Evolutionary conservation across 2,329 filamentous ascomycete species (phyloP).

Genomic region (Lecanoromycetidae sp.): DNA sequence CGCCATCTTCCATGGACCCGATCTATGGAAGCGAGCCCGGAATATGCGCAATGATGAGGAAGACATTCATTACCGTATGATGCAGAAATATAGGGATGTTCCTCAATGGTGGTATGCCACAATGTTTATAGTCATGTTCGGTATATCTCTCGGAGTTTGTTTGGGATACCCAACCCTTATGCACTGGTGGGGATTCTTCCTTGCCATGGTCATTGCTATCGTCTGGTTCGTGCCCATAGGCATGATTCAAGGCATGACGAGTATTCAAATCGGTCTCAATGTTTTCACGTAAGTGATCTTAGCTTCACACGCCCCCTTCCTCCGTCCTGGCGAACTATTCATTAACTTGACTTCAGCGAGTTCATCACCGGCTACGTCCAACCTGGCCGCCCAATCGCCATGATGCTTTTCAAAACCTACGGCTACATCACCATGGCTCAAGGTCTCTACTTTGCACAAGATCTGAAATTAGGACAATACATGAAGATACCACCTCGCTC

Average conservation of each 20-base stretch:
- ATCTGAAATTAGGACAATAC: conserved; percentile 58
- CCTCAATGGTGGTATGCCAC: conserved; percentile 47
- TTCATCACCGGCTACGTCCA: conserved; percentile 63
- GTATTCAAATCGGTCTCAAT: conserved; percentile 55
- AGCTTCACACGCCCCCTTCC: background rate
- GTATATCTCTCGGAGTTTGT: conserved; percentile 35
- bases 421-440: conserved; percentile 58
- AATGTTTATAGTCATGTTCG: conserved; percentile 40
- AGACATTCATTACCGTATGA: conserved; percentile 44
- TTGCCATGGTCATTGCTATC: conserved; percentile 53
- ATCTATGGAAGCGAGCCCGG: conserved; percentile 52
- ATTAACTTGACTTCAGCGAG: conserved; percentile 54
- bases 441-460: conserved; percentile 52
- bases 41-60: conserved; percentile 44
- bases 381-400: conserved; percentile 55
- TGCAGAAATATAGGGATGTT: conserved; percentile 44
- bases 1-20: conserved; percentile 52
- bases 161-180: conserved; percentile 53
- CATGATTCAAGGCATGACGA: conserved; percentile 59
- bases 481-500: conserved; percentile 45
- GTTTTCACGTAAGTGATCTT: conserved; percentile 40
- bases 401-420: conserved; percentile 71
- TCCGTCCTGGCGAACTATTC: background rate
- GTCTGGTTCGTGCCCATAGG: conserved; percentile 54
- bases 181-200: conserved; percentile 59